Evolutionary conservation across 495 filamentous ascomycete genomes (phyloP).

Genomic region (Lophium mytilinum): DNA sequence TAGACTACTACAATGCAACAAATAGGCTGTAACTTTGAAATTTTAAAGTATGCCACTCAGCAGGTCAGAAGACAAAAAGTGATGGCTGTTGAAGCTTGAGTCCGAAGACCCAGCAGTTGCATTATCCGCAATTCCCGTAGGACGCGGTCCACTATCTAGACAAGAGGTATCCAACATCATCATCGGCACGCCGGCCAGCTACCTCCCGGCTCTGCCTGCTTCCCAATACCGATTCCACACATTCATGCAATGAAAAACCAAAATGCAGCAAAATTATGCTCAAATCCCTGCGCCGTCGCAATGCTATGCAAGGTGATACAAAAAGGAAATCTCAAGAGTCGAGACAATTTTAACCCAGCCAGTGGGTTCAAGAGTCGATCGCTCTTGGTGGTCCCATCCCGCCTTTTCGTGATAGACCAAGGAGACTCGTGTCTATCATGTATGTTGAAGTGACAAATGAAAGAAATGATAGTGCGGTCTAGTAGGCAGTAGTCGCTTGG

Average conservation of each 20-base stretch:
- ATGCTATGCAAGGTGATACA: constrained; percentile 20
- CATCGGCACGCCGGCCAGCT: constrained; percentile 15
- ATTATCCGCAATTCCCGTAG: too few relatives aligned
- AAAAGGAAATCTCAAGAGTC: constrained; percentile 14
- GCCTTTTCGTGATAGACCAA: constrained; percentile 7
- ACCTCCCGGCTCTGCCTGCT: too few relatives aligned
- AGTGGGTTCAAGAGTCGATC: constrained; percentile 11
- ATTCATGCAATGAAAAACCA: neutral
- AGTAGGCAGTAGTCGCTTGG: constrained; percentile 11
- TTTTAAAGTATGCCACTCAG: too few relatives aligned
- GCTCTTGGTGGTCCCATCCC: constrained; percentile 7
- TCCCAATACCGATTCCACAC: too few relatives aligned
- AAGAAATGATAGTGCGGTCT: constrained; percentile 13
- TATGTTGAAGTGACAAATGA: constrained; percentile 16
- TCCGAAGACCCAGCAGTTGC: too few relatives aligned
- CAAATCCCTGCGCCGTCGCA: constrained; percentile 20
- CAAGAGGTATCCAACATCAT: neutral
- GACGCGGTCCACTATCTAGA: too few relatives aligned
- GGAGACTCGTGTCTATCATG: constrained; percentile 13
- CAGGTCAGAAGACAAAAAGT: too few relatives aligned
- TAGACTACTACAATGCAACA: too few relatives aligned
- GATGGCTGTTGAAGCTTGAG: too few relatives aligned
- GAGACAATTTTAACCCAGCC: constrained; percentile 14
- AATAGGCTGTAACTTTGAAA: too few relatives aligned
- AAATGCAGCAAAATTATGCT: constrained; percentile 18